Evolutionary conservation across 2,329 filamentous ascomycete species (phyloP).

Genomic region (Aspergillus fumigatiaffinis): DNA sequence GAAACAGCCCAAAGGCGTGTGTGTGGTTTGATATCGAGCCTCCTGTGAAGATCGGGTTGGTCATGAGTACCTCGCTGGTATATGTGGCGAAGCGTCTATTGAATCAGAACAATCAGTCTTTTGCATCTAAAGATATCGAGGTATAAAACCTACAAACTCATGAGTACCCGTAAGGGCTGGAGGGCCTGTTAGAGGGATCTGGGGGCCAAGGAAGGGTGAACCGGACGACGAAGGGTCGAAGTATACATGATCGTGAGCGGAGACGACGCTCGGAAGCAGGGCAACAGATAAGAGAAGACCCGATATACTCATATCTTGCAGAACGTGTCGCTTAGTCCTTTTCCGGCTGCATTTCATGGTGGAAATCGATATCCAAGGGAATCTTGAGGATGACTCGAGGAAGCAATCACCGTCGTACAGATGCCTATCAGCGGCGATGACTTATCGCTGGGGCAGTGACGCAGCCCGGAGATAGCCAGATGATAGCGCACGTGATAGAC

Average conservation of each 20-base stretch:
- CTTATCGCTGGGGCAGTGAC: slow-evolving; percentile 17
- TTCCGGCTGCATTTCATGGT: slow-evolving; percentile 19
- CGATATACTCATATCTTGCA: slow-evolving; percentile 10
- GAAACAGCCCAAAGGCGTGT: slow-evolving; percentile 48
- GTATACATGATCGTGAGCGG: slow-evolving; percentile 23
- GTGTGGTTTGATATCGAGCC: slow-evolving; percentile 64
- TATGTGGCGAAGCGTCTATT: slow-evolving; percentile 69
- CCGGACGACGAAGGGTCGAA: slow-evolving; percentile 19
- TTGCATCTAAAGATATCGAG: not conserved
- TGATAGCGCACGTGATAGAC: slow-evolving; percentile 9
- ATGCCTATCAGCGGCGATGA: not conserved
- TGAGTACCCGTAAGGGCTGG: slow-evolving; percentile 20
- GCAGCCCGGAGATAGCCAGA: slow-evolving; percentile 20
- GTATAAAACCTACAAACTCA: slow-evolving; percentile 33
- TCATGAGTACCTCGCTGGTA: slow-evolving; percentile 84
- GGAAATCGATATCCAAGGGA: slow-evolving; percentile 12
- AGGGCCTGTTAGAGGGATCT: slow-evolving; percentile 25
- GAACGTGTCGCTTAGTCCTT: slow-evolving; percentile 12
- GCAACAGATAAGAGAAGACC: slow-evolving; percentile 20
- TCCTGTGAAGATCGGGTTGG: slow-evolving; percentile 73
- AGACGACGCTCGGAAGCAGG: slow-evolving; percentile 18
- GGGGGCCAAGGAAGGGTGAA: slow-evolving; percentile 31
- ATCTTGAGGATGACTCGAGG: slow-evolving; percentile 9
- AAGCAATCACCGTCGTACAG: not conserved
- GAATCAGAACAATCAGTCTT: not conserved